These are phyloP conservation scores for Hericium rajendrae DNA, from an alignment of 768 basidiomycete species.

Conservation along the genomic window DNA sequence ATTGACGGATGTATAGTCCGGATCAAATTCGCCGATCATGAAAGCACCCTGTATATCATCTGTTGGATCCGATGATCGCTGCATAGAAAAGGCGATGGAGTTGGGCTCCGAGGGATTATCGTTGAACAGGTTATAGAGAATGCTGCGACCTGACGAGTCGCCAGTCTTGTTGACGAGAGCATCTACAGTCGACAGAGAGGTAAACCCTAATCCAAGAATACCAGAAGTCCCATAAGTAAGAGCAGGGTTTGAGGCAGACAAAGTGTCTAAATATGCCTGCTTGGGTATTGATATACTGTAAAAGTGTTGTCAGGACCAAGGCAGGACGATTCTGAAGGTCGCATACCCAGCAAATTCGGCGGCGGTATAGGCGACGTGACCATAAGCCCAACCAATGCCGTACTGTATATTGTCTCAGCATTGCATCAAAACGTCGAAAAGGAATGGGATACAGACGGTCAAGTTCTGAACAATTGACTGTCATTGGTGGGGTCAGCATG, in stretches of 20 bases:
- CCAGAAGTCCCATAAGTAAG: constrained; percentile 62
- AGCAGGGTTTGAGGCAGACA: constrained; percentile 59
- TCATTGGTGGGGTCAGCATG: constrained; percentile 2
- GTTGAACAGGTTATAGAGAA: constrained; percentile 70
- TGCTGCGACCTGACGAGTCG: constrained; percentile 50
- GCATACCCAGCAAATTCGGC: constrained; percentile 64
- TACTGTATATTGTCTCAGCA: constrained; percentile 36
- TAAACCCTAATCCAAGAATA: constrained; percentile 71
- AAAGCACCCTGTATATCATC: constrained; percentile 59
- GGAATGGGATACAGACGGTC: not conserved
- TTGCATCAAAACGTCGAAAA: not conserved
- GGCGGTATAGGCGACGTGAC: constrained; percentile 50
- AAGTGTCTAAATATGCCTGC: constrained; percentile 66
- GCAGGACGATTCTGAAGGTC: not conserved
- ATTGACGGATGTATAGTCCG: constrained; percentile 49
- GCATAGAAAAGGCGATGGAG: constrained; percentile 70
- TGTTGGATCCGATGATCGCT: constrained; percentile 42
- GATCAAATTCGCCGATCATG: constrained; percentile 65
- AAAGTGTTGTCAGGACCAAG: not conserved
- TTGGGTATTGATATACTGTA: constrained; percentile 49
- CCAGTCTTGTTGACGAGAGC: constrained; percentile 45
- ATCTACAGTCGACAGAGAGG: constrained; percentile 67
- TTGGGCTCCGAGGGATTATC: constrained; percentile 65
- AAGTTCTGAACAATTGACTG: constrained; percentile 16
- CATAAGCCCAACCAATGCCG: constrained; percentile 71